Evolutionary conservation across 306 rosid genomes (phyloP), one percentile per base, ranked within the genome.

Genomic region (Abrus pulchellus): DNA sequence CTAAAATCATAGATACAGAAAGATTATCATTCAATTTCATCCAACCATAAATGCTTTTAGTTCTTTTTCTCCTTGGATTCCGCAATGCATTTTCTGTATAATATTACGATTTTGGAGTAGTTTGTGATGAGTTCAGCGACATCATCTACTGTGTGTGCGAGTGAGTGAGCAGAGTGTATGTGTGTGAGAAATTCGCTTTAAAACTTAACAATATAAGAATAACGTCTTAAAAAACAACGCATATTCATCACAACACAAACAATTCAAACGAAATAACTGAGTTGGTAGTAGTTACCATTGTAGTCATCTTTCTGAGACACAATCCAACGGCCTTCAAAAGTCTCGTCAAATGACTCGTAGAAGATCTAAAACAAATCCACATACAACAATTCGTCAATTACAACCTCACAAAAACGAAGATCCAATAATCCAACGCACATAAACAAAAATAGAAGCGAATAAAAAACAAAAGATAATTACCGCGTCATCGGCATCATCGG

Each of bases 291-390:
- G 4, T 33, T 74, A 94, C 99, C 99, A 74, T 74, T 74, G 54
- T 90, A 94, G 0, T 90, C 97, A 5, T 86, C 94, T 77, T 91
- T 94, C 79, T 74, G 80, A 0, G 97, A 93, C 10, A 83, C 90
- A 61, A 86, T 80, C 99, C 99, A 94, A 30, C 97, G 88, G 6
- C 83, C 94, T n/a, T 90, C 95, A 34, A 94, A 94, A 59, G 75
- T 4, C 40, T 91, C 93, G 13, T 92, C 97, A 67, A 94, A 94
- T 3, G 99, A 87, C 20, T 94, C 99, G 91, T 91, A 94, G 50
- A 90, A 90, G 77, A 90, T 89, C 99, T 94, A 59, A 76, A 78
- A 34, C 10, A 7, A 29, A 68, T 2, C 7, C 9, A 74, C 4
- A 30, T 0, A 40, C 50, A 36, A 13, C 64, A 77, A 62, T 53